Conservation (phyloP, 345 rosid species). For the Physaria fendleri region DNA sequence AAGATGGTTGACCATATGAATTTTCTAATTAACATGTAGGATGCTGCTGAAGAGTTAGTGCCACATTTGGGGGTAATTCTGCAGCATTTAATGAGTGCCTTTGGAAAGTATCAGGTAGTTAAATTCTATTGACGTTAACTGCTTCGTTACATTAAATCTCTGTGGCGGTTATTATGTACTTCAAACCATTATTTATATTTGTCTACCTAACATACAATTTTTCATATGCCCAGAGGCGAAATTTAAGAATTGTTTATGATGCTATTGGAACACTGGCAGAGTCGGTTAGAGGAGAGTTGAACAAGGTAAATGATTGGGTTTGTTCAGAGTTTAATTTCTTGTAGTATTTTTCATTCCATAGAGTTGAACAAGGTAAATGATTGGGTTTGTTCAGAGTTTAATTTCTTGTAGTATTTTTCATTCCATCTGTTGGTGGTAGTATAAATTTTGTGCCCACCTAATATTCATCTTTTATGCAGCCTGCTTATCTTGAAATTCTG, state of each 20-base stretch:
- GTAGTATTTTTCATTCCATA: no score
- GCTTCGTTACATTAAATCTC: neutral
- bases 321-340: neutral
- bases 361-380: no score
- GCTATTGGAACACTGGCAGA: constrained; percentile 99
- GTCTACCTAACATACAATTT: constrained; percentile 18
- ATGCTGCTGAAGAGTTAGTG: constrained; percentile 74
- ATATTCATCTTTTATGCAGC: constrained; percentile 42
- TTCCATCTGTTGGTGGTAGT: no score
- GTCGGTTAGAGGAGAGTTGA: constrained; percentile 81
- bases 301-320: constrained; percentile 49
- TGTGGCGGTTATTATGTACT: neutral
- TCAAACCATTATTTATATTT: neutral
- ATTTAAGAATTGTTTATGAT: constrained; percentile 93
- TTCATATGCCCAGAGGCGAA: constrained; percentile 59
- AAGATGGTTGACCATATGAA: no score
- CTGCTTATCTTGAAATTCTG: constrained; percentile 60
- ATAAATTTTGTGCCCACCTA: neutral
- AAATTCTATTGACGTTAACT: constrained; percentile 3
- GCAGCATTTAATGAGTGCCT: constrained; percentile 95
- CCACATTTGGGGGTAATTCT: constrained; percentile 78
- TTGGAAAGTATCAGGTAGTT: constrained; percentile 95
- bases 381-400: no score
- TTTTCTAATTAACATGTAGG: no score
- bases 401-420: neutral